phyloP scores from a whole-genome alignment of 345 rosid species.

The thale cress (Arabidopsis thaliana) region TAIR10.1 NC_003076.8:694501-695000 shows the following conservation, averaged over 20 bases:
- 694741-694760: slow-evolving; percentile 42
- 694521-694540: background rate
- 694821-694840: slow-evolving; percentile 54
- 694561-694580: background rate
- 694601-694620: background rate
- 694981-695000: slow-evolving; percentile 11
- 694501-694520: slow-evolving; percentile 24
- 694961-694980: slow-evolving; percentile 11
- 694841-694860: slow-evolving; percentile 43
- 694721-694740: background rate
- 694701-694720: too few species aligned
- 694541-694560: slow-evolving; percentile 15
- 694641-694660: background rate
- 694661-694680: slow-evolving; percentile 11
- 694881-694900: slow-evolving; percentile 6
- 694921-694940: slow-evolving; percentile 36
- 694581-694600: background rate
- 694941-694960: background rate
- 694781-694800: slow-evolving; percentile 27
- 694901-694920: slow-evolving; percentile 29
- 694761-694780: slow-evolving; percentile 39
- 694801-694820: slow-evolving; percentile 35
- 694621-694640: background rate
- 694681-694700: slow-evolving; percentile 47
- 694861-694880: slow-evolving; percentile 38